These are phyloP conservation scores for Picea glauca DNA, from an alignment of 75 land plant genomes.

Conservation along the genomic window DNA sequence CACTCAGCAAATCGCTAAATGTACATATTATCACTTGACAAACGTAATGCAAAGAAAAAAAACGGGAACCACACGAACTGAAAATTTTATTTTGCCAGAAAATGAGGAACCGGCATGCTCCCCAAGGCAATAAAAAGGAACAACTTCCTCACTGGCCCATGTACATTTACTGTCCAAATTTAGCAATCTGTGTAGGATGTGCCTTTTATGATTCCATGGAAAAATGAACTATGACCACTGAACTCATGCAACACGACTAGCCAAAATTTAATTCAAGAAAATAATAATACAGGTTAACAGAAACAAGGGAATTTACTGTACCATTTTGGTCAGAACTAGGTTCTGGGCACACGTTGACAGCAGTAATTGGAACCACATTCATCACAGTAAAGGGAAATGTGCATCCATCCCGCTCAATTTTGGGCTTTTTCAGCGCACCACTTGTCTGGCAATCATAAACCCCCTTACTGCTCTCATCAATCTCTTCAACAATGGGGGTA, in stretches of 20 bases:
- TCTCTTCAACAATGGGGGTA: constrained; percentile 1
- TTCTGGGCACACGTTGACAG: not conserved
- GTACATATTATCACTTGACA: no score
- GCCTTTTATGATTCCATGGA: not conserved
- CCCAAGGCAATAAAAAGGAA: not conserved
- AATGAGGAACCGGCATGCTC: not conserved
- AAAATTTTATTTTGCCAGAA: no score
- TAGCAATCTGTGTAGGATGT: not conserved
- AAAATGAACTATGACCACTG: not conserved
- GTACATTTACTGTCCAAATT: not conserved
- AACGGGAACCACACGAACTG: no score
- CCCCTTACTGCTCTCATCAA: not conserved
- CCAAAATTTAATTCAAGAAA: not conserved
- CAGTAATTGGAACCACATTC: not conserved
- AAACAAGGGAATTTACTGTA: not conserved
- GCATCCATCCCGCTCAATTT: not conserved
- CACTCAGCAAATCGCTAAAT: no score
- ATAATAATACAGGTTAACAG: not conserved
- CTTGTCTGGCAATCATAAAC: not conserved
- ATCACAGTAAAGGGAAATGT: not conserved
- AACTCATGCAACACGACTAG: not conserved
- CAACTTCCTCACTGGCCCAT: not conserved
- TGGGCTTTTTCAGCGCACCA: not conserved
- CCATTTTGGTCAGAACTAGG: not conserved
- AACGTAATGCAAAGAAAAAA: no score